Percentiles rank a stretch among this genome's conserved stretches.
These are phyloP conservation scores for Euphorbia lathyris DNA, from an alignment of 345 rosid genomes.

Conservation along the genomic window DNA sequence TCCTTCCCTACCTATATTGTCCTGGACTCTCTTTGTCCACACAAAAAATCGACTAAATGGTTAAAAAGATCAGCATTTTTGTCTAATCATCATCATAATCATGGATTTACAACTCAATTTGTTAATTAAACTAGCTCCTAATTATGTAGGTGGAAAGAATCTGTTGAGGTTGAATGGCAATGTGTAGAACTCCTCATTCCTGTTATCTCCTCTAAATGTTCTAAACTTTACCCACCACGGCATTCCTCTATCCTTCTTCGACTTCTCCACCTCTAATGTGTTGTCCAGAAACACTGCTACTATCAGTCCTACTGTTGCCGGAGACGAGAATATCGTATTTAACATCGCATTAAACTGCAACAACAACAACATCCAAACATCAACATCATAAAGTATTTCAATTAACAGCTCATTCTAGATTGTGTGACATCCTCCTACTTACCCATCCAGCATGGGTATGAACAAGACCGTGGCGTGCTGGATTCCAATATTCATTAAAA, in stretches of 20 bases:
- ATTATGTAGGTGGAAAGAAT: conserved; percentile 19
- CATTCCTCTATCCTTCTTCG: conserved; percentile 31
- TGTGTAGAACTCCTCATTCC: conserved; percentile 37
- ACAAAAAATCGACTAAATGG: conserved; percentile 12
- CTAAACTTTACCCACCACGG: conserved; percentile 33
- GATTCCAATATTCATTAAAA: conserved; percentile 30
- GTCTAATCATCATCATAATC: background rate
- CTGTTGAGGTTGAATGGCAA: conserved; percentile 35
- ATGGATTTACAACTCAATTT: background rate
- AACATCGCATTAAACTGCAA: conserved; percentile 33
- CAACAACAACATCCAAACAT: no score
- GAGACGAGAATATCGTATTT: conserved; percentile 31
- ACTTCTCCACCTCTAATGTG: conserved; percentile 26
- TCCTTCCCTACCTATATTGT: background rate
- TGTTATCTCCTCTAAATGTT: conserved; percentile 30
- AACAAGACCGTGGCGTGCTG: conserved; percentile 24
- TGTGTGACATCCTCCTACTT: background rate
- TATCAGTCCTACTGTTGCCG: conserved; percentile 28
- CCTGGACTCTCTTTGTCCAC: conserved; percentile 14
- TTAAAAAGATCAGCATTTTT: conserved; percentile 12
- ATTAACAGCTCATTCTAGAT: background rate
- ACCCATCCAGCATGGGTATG: conserved; percentile 36
- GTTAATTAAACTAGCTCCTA: background rate
- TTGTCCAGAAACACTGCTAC: conserved; percentile 34
- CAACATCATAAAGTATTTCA: no score